phyloP scores from a whole-genome alignment of 169 alveolate genomes.

The Cryptosporidium muris region DNA sequence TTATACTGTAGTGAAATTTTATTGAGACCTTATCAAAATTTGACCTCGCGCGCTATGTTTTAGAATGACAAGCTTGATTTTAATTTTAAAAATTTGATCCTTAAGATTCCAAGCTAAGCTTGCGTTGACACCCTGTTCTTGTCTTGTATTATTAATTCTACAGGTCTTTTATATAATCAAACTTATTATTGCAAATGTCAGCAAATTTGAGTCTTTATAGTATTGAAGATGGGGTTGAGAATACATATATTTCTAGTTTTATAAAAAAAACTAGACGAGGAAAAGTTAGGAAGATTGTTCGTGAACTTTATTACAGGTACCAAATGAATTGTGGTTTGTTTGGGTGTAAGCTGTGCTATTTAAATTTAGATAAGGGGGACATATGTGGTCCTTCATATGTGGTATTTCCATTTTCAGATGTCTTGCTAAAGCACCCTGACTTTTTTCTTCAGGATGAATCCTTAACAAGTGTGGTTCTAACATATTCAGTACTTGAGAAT shows the following conservation, averaged over 20 bases:
- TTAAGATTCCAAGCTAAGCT: too few species aligned
- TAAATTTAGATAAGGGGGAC: background rate
- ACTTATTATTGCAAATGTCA: too few species aligned
- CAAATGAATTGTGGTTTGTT: conserved; percentile 80
- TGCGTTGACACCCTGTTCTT: too few species aligned
- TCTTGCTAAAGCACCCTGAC: conserved; percentile 25
- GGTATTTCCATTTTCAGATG: conserved; percentile 11
- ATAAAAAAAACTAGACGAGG: conserved; percentile 77
- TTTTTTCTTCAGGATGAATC: conserved; percentile 74
- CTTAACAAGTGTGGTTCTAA: conserved; percentile 61
- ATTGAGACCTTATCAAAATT: too few species aligned
- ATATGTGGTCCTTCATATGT: conserved; percentile 11
- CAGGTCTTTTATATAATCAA: too few species aligned
- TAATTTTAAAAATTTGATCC: too few species aligned
- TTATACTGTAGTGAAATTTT: background rate
- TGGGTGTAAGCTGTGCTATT: conserved; percentile 73
- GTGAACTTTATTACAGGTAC: conserved; percentile 82
- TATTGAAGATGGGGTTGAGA: too few species aligned
- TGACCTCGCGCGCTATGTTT: too few species aligned
- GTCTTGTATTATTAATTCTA: too few species aligned
- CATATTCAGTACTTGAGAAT: conserved; percentile 69
- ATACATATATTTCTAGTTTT: background rate
- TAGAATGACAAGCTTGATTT: too few species aligned
- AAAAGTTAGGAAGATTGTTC: conserved; percentile 78
- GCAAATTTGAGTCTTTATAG: too few species aligned